Percentiles rank a stretch among this genome's conserved stretches.
phyloP scores from a whole-genome alignment of 805 yeast genomes.

The Yamadazyma nakazawae region DNA sequence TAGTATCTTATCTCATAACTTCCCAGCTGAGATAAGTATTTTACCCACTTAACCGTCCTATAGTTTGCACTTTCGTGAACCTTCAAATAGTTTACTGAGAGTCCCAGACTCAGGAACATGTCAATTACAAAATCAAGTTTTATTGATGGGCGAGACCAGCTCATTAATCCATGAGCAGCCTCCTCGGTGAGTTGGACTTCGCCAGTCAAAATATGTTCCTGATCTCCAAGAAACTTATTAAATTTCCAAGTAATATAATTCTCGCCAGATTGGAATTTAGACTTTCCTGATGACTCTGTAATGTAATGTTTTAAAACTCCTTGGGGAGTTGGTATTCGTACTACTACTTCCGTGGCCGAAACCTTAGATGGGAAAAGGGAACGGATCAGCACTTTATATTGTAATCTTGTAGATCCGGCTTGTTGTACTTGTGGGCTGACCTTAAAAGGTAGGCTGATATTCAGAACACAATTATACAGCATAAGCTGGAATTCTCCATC shows the following conservation, averaged over 20 bases:
- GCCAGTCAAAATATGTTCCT: slow-evolving; percentile 58
- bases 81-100: slow-evolving; percentile 67
- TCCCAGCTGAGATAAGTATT: slow-evolving; percentile 73
- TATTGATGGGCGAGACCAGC: slow-evolving; percentile 76
- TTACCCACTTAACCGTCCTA: slow-evolving; percentile 82
- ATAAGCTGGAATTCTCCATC: slow-evolving; percentile 84
- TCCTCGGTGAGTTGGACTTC: slow-evolving; percentile 40
- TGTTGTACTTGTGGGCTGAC: slow-evolving; percentile 53
- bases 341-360: slow-evolving; percentile 58
- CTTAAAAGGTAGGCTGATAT: slow-evolving; percentile 67
- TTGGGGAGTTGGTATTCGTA: slow-evolving; percentile 67
- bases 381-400: slow-evolving; percentile 57
- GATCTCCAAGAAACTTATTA: slow-evolving; percentile 62
- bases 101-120: slow-evolving; percentile 76
- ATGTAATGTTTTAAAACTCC: slow-evolving; percentile 25
- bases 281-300: slow-evolving; percentile 60
- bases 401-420: slow-evolving; percentile 44
- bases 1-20: slow-evolving; percentile 71
- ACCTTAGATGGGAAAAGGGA: slow-evolving; percentile 59
- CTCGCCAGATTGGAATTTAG: slow-evolving; percentile 65
- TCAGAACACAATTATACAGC: slow-evolving; percentile 52
- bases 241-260: slow-evolving; percentile 67
- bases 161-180: slow-evolving; percentile 12
- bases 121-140: slow-evolving; percentile 63
- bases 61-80: slow-evolving; percentile 60